These are phyloP conservation scores for Suillus bovinus DNA, from an alignment of 768 basidiomycete genomes.

Conservation along the genomic window DNA sequence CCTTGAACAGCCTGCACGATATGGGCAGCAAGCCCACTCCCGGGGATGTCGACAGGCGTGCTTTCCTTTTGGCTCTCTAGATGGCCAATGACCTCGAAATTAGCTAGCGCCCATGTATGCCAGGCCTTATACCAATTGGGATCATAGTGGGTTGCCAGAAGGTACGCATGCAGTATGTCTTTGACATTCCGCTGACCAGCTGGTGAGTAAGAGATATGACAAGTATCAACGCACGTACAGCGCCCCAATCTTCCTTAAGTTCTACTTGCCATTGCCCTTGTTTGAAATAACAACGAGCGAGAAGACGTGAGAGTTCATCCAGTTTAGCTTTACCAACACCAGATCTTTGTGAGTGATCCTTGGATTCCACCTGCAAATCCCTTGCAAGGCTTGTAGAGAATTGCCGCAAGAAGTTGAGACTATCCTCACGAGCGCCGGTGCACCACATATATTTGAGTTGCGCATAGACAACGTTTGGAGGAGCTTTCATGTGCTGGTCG, in stretches of 20 bases:
- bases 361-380: conserved; percentile 68
- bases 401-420: conserved; percentile 76
- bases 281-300: conserved; percentile 98
- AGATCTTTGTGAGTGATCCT: conserved; percentile 50
- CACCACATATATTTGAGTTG: conserved; percentile 98
- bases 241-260: conserved; percentile 75
- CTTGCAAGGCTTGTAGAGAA: conserved; percentile 76
- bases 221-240: conserved; percentile 48
- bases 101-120: conserved; percentile 98
- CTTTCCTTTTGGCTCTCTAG: conserved; percentile 68
- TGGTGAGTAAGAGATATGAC: conserved; percentile 14
- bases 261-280: conserved; percentile 92
- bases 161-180: conserved; percentile 83
- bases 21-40: conserved; percentile 70
- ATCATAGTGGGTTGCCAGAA: conserved; percentile 87
- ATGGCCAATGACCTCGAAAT: conserved; percentile 88
- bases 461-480: conserved; percentile 95
- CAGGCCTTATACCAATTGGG: conserved; percentile 99
- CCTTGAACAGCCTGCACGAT: conserved; percentile 94
- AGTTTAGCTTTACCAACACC: conserved; percentile 60
- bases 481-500: conserved; percentile 65
- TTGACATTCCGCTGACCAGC: conserved; percentile 65
- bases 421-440: conserved; percentile 72
- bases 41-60: conserved; percentile 56
- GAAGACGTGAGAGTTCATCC: conserved; percentile 73